Evolutionary conservation across 1,284 basidiomycete genomes (phyloP).

Genomic region (Ustanciosporium gigantosporum): DNA sequence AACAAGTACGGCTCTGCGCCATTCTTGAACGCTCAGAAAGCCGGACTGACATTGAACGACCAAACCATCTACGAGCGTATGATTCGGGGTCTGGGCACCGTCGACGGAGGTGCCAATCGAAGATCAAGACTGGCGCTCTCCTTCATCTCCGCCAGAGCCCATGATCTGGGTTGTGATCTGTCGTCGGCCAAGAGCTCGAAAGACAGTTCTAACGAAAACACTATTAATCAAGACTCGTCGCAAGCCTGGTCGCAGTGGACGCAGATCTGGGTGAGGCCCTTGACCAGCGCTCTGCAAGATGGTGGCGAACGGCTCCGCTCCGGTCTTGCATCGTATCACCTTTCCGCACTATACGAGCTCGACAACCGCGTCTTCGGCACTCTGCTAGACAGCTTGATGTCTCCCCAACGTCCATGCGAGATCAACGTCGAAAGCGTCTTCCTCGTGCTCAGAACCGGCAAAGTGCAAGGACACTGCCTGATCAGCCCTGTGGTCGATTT

Average conservation of each 20-base stretch:
- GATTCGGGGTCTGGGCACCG: constrained; percentile 28
- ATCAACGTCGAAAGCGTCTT: constrained; percentile 32
- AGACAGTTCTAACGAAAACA: background rate
- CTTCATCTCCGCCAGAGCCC: constrained; percentile 19
- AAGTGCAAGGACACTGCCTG: constrained; percentile 25
- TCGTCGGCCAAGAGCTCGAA: background rate
- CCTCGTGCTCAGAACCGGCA: constrained; percentile 23
- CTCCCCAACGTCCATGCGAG: background rate
- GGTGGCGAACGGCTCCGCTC: constrained; percentile 32
- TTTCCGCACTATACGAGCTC: constrained; percentile 28
- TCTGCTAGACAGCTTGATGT: constrained; percentile 20
- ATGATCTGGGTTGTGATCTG: constrained; percentile 14
- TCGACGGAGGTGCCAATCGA: constrained; percentile 33
- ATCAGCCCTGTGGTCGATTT: constrained; percentile 22
- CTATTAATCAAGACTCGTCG: background rate
- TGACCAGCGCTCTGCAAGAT: constrained; percentile 12
- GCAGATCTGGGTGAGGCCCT: constrained; percentile 12
- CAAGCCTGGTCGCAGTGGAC: constrained; percentile 21
- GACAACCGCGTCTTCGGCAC: constrained; percentile 22
- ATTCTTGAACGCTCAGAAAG: constrained; percentile 7
- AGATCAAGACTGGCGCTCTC: constrained; percentile 20
- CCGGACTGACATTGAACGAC: constrained; percentile 5
- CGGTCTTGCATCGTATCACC: constrained; percentile 36
- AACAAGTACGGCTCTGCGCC: constrained; percentile 28
- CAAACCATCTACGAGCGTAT: constrained; percentile 31